A percentile compares a stretch with the other conserved stretches of the same genome.
Conservation (phyloP, 2,329 filamentous ascomycete genomes). For the Sporothrix schenckii region DNA sequence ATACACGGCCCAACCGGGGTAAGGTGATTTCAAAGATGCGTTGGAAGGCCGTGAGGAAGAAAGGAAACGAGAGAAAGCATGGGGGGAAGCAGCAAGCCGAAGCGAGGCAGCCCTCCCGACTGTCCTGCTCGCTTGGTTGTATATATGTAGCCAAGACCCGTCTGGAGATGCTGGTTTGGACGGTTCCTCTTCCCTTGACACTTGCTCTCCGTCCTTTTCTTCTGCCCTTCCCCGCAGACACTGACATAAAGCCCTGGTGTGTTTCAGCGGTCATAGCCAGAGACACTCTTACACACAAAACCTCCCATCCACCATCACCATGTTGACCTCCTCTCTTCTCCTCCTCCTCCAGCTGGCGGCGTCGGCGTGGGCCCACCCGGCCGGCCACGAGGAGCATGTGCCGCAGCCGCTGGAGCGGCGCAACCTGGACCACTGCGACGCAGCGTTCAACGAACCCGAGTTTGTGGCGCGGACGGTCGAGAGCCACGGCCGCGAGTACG, state of each 20-base stretch:
- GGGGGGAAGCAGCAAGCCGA: neutral
- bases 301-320: neutral
- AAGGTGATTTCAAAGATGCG: neutral
- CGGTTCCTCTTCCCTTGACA: neutral
- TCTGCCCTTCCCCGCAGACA: too few species aligned
- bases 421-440: slow-evolving; percentile 41
- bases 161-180: too few species aligned
- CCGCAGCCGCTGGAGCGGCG: slow-evolving; percentile 39
- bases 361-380: slow-evolving; percentile 39
- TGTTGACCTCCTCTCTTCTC: neutral
- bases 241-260: too few species aligned
- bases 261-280: too few species aligned
- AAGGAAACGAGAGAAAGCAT: neutral
- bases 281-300: too few species aligned
- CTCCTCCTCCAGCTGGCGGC: slow-evolving; percentile 38
- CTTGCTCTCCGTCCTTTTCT: neutral
- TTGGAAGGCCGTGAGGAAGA: neutral
- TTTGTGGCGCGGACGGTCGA: slow-evolving; percentile 41
- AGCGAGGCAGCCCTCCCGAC: neutral
- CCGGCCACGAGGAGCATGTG: slow-evolving; percentile 36
- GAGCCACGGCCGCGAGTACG: slow-evolving; percentile 39
- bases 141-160: slow-evolving; percentile 25
- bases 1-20: slow-evolving; percentile 7
- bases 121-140: neutral
- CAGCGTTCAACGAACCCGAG: slow-evolving; percentile 38